Evolutionary conservation across 352 stramenopile genomes (phyloP).

Genomic region (Phytophthora fragariae): DNA sequence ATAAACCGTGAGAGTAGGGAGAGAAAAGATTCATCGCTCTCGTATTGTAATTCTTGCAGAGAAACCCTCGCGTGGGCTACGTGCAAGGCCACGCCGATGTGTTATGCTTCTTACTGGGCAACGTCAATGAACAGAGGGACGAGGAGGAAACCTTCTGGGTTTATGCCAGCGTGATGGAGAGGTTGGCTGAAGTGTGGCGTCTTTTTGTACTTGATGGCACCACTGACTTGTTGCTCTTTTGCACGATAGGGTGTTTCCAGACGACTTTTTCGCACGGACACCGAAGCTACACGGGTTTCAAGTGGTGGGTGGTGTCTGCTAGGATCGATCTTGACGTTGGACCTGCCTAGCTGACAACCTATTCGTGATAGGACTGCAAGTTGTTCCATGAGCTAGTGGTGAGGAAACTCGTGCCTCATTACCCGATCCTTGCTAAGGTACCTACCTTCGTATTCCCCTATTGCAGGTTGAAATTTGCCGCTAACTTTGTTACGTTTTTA

Average conservation of each 20-base stretch:
- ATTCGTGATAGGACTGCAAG: conserved; percentile 57
- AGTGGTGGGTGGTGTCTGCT: conserved; percentile 41
- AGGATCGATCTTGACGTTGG: background rate
- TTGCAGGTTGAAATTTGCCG: background rate
- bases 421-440: conserved; percentile 60
- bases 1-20: background rate
- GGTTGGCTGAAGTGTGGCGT: conserved; percentile 21
- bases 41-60: conserved; percentile 30
- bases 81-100: conserved; percentile 80
- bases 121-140: conserved; percentile 41
- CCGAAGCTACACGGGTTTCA: conserved; percentile 82
- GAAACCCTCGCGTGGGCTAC: conserved; percentile 77
- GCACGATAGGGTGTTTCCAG: conserved; percentile 61
- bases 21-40: background rate
- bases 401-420: conserved; percentile 59
- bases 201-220: background rate
- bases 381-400: conserved; percentile 62
- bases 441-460: background rate
- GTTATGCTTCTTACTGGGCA: conserved; percentile 71
- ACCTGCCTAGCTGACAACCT: conserved; percentile 3
- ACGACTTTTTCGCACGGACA: conserved; percentile 73
- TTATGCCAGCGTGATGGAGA: conserved; percentile 73
- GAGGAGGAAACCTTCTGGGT: conserved; percentile 82
- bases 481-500: conserved; percentile 24
- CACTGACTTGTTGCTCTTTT: background rate